A percentile compares a stretch with the other conserved stretches of the same genome.
phyloP scores from a whole-genome alignment of 129 eudicot species.

The Artemisia argyi region DNA sequence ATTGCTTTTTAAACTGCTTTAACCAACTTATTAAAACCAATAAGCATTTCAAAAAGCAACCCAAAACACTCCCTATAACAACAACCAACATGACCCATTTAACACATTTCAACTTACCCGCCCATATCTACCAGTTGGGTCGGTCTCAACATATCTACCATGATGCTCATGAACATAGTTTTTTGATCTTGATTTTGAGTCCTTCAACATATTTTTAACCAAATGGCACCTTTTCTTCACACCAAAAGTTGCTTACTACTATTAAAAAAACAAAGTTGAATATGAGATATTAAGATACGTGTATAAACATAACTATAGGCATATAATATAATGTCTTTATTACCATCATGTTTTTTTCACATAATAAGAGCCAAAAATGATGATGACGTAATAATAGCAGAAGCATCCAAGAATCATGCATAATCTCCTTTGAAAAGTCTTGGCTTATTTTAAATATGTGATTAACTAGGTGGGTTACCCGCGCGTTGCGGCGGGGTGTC shows the following conservation, averaged over 20 bases:
- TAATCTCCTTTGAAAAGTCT: conserved; percentile 35
- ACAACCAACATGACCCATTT: neutral
- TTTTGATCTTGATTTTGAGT: conserved; percentile 28
- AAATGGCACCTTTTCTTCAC: conserved; percentile 21
- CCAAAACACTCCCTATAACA: neutral
- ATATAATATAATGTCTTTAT: neutral
- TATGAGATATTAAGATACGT: conserved; percentile 16
- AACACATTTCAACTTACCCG: conserved; percentile 54
- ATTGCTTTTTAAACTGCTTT: too few relatives aligned
- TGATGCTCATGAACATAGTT: conserved; percentile 29
- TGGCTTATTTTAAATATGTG: neutral
- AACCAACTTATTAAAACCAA: too few relatives aligned
- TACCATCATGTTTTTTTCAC: conserved; percentile 40
- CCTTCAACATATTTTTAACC: conserved; percentile 35
- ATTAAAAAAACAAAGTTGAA: conserved; percentile 24
- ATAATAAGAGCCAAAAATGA: conserved; percentile 48
- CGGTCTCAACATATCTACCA: conserved; percentile 59
- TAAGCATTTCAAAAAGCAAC: too few relatives aligned
- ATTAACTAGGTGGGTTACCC: too few relatives aligned
- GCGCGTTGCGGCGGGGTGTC: too few relatives aligned
- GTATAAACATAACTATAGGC: neutral
- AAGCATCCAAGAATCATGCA: conserved; percentile 41
- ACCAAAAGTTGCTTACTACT: conserved; percentile 27
- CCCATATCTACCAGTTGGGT: conserved; percentile 86
- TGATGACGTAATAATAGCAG: conserved; percentile 33